phyloP scores from a whole-genome alignment of 495 filamentous ascomycete species.

The Penicillium silybi region DNA sequence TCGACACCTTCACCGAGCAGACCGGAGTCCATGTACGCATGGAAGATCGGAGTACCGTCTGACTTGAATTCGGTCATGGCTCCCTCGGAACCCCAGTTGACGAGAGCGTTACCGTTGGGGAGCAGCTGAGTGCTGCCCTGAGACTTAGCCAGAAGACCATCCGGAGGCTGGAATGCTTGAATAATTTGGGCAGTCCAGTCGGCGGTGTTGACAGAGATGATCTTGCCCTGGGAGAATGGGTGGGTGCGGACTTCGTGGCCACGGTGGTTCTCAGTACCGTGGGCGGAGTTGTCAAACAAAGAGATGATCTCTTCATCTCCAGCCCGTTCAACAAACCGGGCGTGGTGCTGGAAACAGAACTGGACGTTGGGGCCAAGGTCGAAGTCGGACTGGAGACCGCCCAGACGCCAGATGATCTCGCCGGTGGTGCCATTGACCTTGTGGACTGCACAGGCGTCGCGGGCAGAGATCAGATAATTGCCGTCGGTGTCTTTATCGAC shows the following conservation, averaged over 20 bases:
- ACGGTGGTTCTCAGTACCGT: conserved; percentile 38
- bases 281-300: conserved; percentile 50
- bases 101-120: conserved; percentile 48
- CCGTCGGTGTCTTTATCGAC: conserved; percentile 38
- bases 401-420: conserved; percentile 54
- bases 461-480: conserved; percentile 55
- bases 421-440: conserved; percentile 54
- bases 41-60: conserved; percentile 47
- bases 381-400: conserved; percentile 45
- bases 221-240: conserved; percentile 51
- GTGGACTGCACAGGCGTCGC: conserved; percentile 50
- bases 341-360: conserved; percentile 60
- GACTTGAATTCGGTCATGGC: conserved; percentile 51
- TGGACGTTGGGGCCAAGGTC: conserved; percentile 36
- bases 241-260: conserved; percentile 40
- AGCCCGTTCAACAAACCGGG: conserved; percentile 44
- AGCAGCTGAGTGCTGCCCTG: conserved; percentile 57
- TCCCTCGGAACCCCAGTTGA: conserved; percentile 54
- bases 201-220: conserved; percentile 48
- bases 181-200: conserved; percentile 44
- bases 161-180: conserved; percentile 43
- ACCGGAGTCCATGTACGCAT: conserved; percentile 32
- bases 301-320: conserved; percentile 44
- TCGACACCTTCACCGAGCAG: conserved; percentile 28
- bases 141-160: conserved; percentile 48